Percentiles rank a stretch among this genome's conserved stretches.
These are phyloP conservation scores for Byssochlamys sp. DNA, from an alignment of 2,329 filamentous ascomycete species.

Conservation along the genomic window DNA sequence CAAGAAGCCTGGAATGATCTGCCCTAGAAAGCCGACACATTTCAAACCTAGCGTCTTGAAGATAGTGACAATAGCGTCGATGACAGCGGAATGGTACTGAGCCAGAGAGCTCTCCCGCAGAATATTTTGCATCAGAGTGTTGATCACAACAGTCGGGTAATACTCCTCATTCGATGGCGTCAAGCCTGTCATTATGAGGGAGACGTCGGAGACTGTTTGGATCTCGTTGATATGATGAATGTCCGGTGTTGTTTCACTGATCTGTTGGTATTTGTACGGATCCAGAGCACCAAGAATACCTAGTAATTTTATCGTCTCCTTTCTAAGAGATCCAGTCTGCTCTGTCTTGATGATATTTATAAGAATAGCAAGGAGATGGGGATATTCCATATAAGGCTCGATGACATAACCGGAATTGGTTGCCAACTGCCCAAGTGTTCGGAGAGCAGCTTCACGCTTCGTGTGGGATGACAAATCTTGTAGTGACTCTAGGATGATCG, in stretches of 20 bases:
- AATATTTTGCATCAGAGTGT: conserved; percentile 76
- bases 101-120: conserved; percentile 81
- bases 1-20: conserved; percentile 90
- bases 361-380: conserved; percentile 80
- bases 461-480: conserved; percentile 85
- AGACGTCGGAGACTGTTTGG: conserved; percentile 77
- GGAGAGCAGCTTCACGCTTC: conserved; percentile 83
- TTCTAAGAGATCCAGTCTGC: conserved; percentile 71
- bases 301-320: conserved; percentile 93
- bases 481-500: conserved; percentile 82
- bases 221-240: conserved; percentile 60
- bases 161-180: conserved; percentile 97
- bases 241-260: conserved; percentile 80
- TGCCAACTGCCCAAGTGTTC: conserved; percentile 81
- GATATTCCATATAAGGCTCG: conserved; percentile 87
- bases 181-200: conserved; percentile 92
- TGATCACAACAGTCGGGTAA: conserved; percentile 95
- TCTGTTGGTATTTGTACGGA: conserved; percentile 88
- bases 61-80: conserved; percentile 97
- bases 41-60: conserved; percentile 93
- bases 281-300: conserved; percentile 90
- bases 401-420: conserved; percentile 98
- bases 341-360: conserved; percentile 92
- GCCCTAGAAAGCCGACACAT: conserved; percentile 85
- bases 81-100: conserved; percentile 84